These are phyloP conservation scores for Trichosporon sp. DNA, from an alignment of 1,284 basidiomycete species.

Conservation along the genomic window DNA sequence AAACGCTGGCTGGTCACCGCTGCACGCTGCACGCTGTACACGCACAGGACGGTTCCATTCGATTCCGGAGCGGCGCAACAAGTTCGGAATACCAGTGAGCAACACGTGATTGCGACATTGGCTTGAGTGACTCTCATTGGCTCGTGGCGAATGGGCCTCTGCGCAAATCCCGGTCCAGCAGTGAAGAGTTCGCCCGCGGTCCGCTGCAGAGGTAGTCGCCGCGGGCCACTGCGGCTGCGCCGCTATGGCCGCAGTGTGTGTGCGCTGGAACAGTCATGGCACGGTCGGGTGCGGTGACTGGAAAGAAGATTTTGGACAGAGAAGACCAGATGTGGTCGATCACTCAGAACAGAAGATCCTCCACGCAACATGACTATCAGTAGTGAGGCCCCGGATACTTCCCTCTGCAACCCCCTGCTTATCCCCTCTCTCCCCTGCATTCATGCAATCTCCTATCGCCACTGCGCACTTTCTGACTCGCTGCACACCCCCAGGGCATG, in stretches of 20 bases:
- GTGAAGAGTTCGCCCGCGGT: too few species aligned
- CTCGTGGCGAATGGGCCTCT: not conserved
- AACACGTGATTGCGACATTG: not conserved
- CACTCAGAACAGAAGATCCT: not conserved
- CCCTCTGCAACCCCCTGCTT: not conserved
- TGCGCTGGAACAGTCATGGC: not conserved
- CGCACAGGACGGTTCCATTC: too few species aligned
- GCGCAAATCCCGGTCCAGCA: not conserved
- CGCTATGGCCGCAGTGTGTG: too few species aligned
- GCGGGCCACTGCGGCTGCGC: not conserved
- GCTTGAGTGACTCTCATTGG: not conserved
- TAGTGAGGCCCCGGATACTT: not conserved
- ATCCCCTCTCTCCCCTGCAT: too few species aligned
- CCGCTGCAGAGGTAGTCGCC: not conserved
- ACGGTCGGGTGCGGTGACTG: not conserved
- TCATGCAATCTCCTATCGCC: too few species aligned
- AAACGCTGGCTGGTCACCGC: too few species aligned
- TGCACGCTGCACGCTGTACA: too few species aligned
- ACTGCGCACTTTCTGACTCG: too few species aligned
- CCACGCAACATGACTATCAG: not conserved
- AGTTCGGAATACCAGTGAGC: not conserved
- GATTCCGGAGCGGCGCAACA: not conserved
- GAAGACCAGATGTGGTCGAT: not conserved
- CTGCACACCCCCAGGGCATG: too few species aligned
- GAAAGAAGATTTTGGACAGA: not conserved